Conservation (phyloP, 2,329 filamentous ascomycete genomes). For the Sporothrix brunneoviolacea region DNA sequence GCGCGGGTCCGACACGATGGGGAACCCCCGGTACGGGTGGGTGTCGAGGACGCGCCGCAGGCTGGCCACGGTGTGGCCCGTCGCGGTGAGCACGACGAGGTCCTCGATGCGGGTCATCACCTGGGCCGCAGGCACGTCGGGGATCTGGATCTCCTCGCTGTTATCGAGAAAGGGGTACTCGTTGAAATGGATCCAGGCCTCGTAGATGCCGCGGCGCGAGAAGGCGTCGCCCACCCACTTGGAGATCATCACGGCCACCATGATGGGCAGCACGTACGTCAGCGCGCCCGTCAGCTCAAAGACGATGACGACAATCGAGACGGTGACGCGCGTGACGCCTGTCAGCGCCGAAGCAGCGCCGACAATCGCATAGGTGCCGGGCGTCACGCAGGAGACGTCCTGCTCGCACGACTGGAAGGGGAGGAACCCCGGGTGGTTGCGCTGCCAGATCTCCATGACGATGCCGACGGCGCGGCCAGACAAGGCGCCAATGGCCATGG, state of each 20-base stretch:
- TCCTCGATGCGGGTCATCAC: constrained; percentile 93
- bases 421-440: constrained; percentile 68
- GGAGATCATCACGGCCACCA: constrained; percentile 96
- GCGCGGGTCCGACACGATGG: constrained; percentile 72
- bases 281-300: constrained; percentile 96
- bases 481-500: constrained; percentile 90
- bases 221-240: constrained; percentile 99
- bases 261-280: constrained; percentile 94
- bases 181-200: constrained; percentile 94
- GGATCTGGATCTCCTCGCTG: constrained; percentile 45
- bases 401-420: constrained; percentile 76
- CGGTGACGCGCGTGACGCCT: constrained; percentile 91
- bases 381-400: constrained; percentile 81
- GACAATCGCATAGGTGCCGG: constrained; percentile 93
- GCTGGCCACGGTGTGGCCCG: constrained; percentile 76
- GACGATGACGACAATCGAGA: constrained; percentile 98
- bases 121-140: constrained; percentile 77
- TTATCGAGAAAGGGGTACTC: constrained; percentile 95
- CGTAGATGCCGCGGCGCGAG: constrained; percentile 88
- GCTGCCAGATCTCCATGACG: constrained; percentile 81
- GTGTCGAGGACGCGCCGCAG: constrained; percentile 64
- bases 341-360: constrained; percentile 91
- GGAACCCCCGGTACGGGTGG: constrained; percentile 83
- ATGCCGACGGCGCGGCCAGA: constrained; percentile 86
- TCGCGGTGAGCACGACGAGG: constrained; percentile 77